Percentiles rank a stretch among this genome's conserved stretches.
Conservation (phyloP, 2,329 filamentous ascomycete species). For the Ambrosiella cleistominuta region DNA sequence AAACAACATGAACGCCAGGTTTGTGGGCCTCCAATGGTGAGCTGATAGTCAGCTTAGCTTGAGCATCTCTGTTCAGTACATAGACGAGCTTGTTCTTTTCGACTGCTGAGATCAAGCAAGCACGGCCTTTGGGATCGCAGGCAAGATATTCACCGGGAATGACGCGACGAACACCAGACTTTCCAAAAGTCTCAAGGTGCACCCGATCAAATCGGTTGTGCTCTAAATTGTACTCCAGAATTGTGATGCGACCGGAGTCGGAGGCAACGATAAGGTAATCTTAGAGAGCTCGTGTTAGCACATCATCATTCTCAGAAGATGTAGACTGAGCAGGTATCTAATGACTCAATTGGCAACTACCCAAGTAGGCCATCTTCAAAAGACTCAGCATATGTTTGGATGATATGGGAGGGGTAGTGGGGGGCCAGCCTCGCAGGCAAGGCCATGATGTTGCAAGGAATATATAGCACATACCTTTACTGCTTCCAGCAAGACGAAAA, state of each 20-base stretch:
- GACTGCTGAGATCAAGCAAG: slow-evolving; percentile 79
- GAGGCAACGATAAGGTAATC: slow-evolving; percentile 93
- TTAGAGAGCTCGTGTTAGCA: slow-evolving; percentile 26
- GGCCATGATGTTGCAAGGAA: not conserved
- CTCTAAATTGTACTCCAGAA: slow-evolving; percentile 76
- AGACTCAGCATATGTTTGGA: slow-evolving; percentile 10
- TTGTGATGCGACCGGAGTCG: slow-evolving; percentile 86
- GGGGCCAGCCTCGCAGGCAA: not conserved
- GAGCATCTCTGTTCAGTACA: slow-evolving; percentile 85
- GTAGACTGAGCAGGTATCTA: slow-evolving; percentile 1
- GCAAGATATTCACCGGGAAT: slow-evolving; percentile 93
- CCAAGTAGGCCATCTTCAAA: slow-evolving; percentile 5
- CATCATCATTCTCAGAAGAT: not conserved
- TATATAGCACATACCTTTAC: slow-evolving; percentile 60
- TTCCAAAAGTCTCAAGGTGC: slow-evolving; percentile 94
- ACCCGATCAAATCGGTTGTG: slow-evolving; percentile 78
- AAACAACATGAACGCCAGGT: slow-evolving; percentile 75
- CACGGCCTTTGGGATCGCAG: slow-evolving; percentile 86
- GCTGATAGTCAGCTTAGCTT: slow-evolving; percentile 90
- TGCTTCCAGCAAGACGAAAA: slow-evolving; percentile 83
- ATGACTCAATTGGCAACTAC: slow-evolving; percentile 4
- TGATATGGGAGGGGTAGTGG: not conserved
- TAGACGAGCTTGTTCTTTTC: slow-evolving; percentile 99
- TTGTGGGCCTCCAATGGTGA: slow-evolving; percentile 94
- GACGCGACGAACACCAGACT: slow-evolving; percentile 84